Conservation (phyloP, 1,284 basidiomycete genomes). For the Heliocybe sulcata region DNA sequence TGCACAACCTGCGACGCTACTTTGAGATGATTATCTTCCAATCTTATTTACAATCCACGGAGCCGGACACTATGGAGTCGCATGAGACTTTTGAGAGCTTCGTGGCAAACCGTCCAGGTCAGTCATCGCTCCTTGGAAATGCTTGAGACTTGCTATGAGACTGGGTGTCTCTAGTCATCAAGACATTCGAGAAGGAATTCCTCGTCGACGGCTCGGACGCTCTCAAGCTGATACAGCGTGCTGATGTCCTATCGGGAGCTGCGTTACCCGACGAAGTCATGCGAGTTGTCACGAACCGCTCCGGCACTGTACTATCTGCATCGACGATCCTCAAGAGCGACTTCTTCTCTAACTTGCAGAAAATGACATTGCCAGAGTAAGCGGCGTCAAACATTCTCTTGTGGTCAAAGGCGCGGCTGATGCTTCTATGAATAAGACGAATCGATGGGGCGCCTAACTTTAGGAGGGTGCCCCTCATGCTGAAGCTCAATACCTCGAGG, state of each 20-base stretch:
- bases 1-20: conserved; percentile 81
- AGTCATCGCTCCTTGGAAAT: conserved; percentile 7
- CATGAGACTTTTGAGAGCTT: conserved; percentile 78
- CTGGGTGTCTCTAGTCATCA: conserved; percentile 58
- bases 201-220: conserved; percentile 73
- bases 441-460: conserved; percentile 94
- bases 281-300: conserved; percentile 78
- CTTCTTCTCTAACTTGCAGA: conserved; percentile 93
- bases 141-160: not conserved
- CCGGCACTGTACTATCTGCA: conserved; percentile 84
- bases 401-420: too few relatives aligned
- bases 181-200: conserved; percentile 93
- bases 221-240: conserved; percentile 80
- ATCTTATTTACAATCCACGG: conserved; percentile 84
- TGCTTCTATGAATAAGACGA: too few relatives aligned
- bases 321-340: conserved; percentile 97
- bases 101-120: conserved; percentile 77
- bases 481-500: conserved; percentile 32
- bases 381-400: too few relatives aligned
- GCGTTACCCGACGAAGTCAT: conserved; percentile 88
- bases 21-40: conserved; percentile 93
- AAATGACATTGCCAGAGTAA: conserved; percentile 90
- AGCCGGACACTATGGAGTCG: conserved; percentile 74
- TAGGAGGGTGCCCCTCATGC: conserved; percentile 66
- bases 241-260: conserved; percentile 65